Conservation (phyloP, 164 flowering plant species). For the Macadamia tetraphylla region DNA sequence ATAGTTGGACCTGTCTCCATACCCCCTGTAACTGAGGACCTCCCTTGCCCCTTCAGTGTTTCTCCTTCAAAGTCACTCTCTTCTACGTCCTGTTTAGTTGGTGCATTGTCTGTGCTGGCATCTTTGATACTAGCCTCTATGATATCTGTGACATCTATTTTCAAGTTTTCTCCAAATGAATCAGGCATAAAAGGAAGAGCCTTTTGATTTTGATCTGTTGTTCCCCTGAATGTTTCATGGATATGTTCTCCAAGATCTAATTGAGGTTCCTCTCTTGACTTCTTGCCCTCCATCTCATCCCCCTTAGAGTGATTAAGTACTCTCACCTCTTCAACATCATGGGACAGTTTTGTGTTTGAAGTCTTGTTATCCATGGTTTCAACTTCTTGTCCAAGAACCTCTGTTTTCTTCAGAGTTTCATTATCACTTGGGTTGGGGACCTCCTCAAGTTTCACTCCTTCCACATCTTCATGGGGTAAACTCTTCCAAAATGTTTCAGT, state of each 20-base stretch:
- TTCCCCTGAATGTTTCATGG: constrained; percentile 6
- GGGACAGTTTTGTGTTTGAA: constrained; percentile 2
- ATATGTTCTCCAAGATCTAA: constrained; percentile 7
- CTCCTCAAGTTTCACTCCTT: too few relatives aligned
- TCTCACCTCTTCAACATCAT: constrained; percentile 9
- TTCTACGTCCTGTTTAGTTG: constrained; percentile 10
- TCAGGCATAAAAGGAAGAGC: constrained; percentile 5
- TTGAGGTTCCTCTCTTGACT: constrained; percentile 2
- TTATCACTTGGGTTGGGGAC: not conserved
- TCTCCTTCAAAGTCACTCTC: constrained; percentile 7
- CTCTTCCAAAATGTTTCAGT: too few relatives aligned
- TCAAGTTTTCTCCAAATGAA: constrained; percentile 4
- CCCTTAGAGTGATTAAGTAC: not conserved
- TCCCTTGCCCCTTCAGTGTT: constrained; percentile 10
- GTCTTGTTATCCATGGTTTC: constrained; percentile 9
- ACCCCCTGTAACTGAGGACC: not conserved
- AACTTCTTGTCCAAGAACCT: constrained; percentile 1
- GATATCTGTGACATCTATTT: not conserved
- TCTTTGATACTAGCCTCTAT: not conserved
- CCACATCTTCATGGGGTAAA: too few relatives aligned
- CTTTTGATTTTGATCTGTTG: constrained; percentile 6
- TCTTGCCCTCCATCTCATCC: constrained; percentile 8
- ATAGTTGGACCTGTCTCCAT: constrained; percentile 10
- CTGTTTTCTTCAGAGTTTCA: not conserved
- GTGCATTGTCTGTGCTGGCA: constrained; percentile 5